Evolutionary conservation across 1,284 basidiomycete genomes (phyloP).

Genomic region (Polyporus tsugae): DNA sequence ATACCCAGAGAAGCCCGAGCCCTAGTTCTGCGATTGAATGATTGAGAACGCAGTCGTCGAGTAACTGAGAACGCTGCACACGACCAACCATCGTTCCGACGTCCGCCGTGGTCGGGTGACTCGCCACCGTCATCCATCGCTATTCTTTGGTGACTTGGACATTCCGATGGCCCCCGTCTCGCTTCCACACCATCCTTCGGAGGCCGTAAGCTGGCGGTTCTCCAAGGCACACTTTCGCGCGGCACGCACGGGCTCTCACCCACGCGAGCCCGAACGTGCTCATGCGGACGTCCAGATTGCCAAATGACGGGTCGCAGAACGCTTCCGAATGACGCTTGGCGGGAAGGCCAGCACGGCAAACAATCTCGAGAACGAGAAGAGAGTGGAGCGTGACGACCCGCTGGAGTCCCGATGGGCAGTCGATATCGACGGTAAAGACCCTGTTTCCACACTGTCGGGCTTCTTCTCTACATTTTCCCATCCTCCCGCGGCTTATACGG

Average conservation of each 20-base stretch:
- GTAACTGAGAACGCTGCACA: not conserved
- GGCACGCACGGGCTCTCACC: not conserved
- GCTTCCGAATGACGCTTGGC: not conserved
- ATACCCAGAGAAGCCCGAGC: not conserved
- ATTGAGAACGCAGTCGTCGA: not conserved
- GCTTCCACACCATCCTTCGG: slow-evolving; percentile 1
- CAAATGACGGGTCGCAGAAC: not conserved
- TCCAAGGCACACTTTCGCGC: not conserved
- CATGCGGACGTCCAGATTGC: not conserved
- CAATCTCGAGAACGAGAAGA: not conserved
- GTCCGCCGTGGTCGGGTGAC: slow-evolving; percentile 2
- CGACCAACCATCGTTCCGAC: not conserved
- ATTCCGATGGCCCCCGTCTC: not conserved
- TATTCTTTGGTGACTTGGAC: not conserved
- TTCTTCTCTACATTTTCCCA: not conserved
- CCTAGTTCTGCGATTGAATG: not conserved
- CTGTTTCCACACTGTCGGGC: slow-evolving; percentile 6
- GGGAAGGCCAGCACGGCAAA: not conserved
- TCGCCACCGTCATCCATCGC: not conserved
- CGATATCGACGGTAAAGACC: not conserved
- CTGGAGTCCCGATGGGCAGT: not conserved
- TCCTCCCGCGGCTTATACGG: not conserved
- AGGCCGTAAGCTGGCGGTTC: slow-evolving; percentile 4
- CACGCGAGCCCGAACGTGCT: not conserved
- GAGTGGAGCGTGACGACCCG: not conserved